Base-by-base conservation (phyloP, 2,329 filamentous ascomycete genomes). In the Penicillium sp. region DNA sequence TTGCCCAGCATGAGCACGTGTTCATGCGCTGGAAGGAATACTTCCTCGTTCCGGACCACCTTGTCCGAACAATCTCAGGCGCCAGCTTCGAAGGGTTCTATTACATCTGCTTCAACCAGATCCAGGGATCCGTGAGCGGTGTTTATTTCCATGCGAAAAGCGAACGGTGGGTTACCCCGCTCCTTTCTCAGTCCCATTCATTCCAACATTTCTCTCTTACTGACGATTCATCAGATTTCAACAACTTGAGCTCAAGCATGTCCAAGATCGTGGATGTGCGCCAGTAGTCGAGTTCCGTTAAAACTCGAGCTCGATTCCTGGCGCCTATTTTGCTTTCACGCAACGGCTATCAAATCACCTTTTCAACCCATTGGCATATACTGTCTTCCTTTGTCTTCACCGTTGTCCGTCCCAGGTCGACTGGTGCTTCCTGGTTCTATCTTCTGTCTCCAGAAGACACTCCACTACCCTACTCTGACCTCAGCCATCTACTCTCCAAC, bases 21-120 rank as follows among this genome's bases (percentile, higher is more conserved):
- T 99, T 97, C 69, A 99, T 99, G 94, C 87, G 94, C 56, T 99
- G 94, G 94, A 99, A 99, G 75, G 94, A 99, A 70, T 92, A 96
- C 67, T 99, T 99, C 67, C 80, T 99, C 0, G 94, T 99, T 0
- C 94, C 94, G 1, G 92, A 99, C 68, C 94, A 99, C 72, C 85
- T 90, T 14, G 92, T 97, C 18, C 85, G 88, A 57, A 95, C 90
- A 10, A 96, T 99, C 58, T 90, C 87, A 29, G 94, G 94, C 16
- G 94, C 94, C 7, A 97, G 93, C 69, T 99, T 97, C 56, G 94
- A 99, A 70, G 94, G 94, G 0, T 99, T 99, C 72, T 99, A 97
- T 73, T 99, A 99, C 70, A 97, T 99, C 63, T 97, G 92, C 77
- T 97, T 97, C 79, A 96, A 97, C 73, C 93, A 97, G 75, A 79